A percentile compares a stretch with the other conserved stretches of the same genome.
Evolutionary conservation across 306 rosid species (phyloP).

Genomic region (Vigna mungo): DNA sequence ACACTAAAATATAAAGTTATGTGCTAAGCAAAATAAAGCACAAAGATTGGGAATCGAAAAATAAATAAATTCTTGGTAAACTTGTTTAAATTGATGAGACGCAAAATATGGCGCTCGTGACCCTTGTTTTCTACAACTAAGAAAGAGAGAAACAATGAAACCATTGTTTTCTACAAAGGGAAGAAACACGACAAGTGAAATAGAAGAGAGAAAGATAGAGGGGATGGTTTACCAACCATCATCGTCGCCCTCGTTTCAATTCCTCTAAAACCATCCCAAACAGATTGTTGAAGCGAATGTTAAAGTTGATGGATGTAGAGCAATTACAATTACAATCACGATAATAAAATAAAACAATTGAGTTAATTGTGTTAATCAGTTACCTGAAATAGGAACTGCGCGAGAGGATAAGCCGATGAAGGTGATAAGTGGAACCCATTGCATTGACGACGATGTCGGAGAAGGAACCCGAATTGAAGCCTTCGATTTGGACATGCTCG

Average conservation of each 20-base stretch:
- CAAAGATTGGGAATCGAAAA: neutral
- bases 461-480: conserved; percentile 87
- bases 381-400: conserved; percentile 99
- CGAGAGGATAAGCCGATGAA: conserved; percentile 93
- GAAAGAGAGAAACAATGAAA: neutral
- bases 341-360: neutral
- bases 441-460: conserved; percentile 87
- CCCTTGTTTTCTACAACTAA: neutral
- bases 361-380: neutral
- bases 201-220: neutral
- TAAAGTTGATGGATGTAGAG: neutral
- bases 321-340: neutral
- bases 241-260: neutral
- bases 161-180: neutral
- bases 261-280: neutral
- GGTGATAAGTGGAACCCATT: conserved; percentile 87
- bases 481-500: conserved; percentile 91
- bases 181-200: neutral
- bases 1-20: neutral
- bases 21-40: neutral
- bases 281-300: neutral
- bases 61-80: neutral
- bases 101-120: neutral
- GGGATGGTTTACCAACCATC: neutral
- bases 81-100: neutral